phyloP scores from a whole-genome alignment of 805 yeast genomes.

The Candida nanaspora region DNA sequence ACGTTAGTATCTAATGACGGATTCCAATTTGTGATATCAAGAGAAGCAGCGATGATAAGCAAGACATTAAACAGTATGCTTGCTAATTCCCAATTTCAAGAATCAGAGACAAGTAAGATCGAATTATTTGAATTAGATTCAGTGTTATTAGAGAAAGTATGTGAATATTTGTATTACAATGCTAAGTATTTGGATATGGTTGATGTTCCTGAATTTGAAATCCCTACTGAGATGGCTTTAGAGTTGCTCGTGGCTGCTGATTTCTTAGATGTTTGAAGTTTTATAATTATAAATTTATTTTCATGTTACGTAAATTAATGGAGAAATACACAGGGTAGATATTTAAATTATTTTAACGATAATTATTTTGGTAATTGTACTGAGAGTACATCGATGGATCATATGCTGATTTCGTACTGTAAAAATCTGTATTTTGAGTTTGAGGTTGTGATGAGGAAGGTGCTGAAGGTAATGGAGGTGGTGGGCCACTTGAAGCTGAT shows the following conservation, averaged over 20 bases:
- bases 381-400: slow-evolving; percentile 38
- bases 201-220: slow-evolving; percentile 76
- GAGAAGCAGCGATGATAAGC: slow-evolving; percentile 72
- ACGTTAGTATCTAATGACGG: slow-evolving; percentile 72
- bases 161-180: slow-evolving; percentile 78
- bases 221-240: slow-evolving; percentile 91
- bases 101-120: slow-evolving; percentile 49
- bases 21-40: slow-evolving; percentile 49
- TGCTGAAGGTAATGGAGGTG: background rate
- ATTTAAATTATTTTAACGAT: too few relatives aligned
- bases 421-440: slow-evolving; percentile 29
- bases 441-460: slow-evolving; percentile 7
- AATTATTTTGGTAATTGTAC: background rate
- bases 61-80: slow-evolving; percentile 58
- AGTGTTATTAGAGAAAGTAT: slow-evolving; percentile 65
- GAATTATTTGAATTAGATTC: slow-evolving; percentile 60
- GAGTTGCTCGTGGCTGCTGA: slow-evolving; percentile 93
- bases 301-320: too few relatives aligned
- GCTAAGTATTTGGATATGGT: slow-evolving; percentile 56
- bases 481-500: background rate
- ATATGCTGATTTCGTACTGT: slow-evolving; percentile 43
- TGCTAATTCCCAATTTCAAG: slow-evolving; percentile 45
- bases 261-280: slow-evolving; percentile 55
- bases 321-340: too few relatives aligned
- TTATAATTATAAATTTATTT: too few relatives aligned